phyloP scores from a whole-genome alignment of 768 basidiomycete genomes.

The Amanita pseudoporphyria region DNA sequence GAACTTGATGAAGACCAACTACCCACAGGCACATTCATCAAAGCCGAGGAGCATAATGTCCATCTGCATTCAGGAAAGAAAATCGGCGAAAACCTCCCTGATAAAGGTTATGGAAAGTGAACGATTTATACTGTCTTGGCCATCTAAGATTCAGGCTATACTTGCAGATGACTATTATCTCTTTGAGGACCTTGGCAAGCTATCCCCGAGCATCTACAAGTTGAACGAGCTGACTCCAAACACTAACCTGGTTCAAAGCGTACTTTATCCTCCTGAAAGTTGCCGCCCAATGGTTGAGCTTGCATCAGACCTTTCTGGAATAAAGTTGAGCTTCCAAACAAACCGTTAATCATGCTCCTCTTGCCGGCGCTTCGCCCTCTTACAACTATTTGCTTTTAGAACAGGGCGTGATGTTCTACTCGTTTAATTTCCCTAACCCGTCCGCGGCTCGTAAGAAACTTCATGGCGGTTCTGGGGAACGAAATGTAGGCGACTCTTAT shows the following conservation, averaged over 20 bases:
- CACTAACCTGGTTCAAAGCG: slow-evolving; percentile 37
- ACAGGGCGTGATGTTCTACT: slow-evolving; percentile 68
- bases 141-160: neutral
- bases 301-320: slow-evolving; percentile 45
- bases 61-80: slow-evolving; percentile 41
- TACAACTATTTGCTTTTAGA: slow-evolving; percentile 29
- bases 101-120: slow-evolving; percentile 45
- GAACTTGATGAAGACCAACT: slow-evolving; percentile 41
- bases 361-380: neutral
- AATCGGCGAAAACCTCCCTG: slow-evolving; percentile 51
- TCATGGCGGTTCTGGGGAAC: slow-evolving; percentile 61
- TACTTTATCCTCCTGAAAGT: slow-evolving; percentile 18
- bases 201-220: slow-evolving; percentile 39
- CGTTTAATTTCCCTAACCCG: slow-evolving; percentile 42
- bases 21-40: slow-evolving; percentile 41
- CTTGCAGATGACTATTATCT: slow-evolving; percentile 55
- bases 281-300: slow-evolving; percentile 37
- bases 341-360: slow-evolving; percentile 45
- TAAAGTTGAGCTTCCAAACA: slow-evolving; percentile 51
- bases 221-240: slow-evolving; percentile 28
- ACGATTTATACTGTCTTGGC: neutral
- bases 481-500: slow-evolving; percentile 49
- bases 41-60: slow-evolving; percentile 34
- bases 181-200: slow-evolving; percentile 21
- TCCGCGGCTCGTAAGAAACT: slow-evolving; percentile 59